Evolutionary conservation across 192 early-diverging fungal genomes (phyloP), one percentile per base, ranked within the genome.

Genomic region (Entomortierella parvispora): DNA sequence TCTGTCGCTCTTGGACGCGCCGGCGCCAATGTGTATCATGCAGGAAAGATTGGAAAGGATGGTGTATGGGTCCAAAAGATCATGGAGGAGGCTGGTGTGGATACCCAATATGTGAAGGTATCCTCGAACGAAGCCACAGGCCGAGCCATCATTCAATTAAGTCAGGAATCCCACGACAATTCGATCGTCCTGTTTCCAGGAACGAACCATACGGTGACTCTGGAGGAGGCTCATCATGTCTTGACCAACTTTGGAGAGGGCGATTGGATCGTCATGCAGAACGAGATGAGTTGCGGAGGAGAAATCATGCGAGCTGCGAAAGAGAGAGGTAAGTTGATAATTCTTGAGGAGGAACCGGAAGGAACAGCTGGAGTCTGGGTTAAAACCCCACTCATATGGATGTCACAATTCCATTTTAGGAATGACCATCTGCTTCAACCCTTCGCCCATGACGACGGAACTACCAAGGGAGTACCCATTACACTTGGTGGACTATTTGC

Each of bases 181-280:
- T 84, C 91, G 11, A 98, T 98, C 62, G 83, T 98, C 6, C 80
- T 98, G 33, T 90, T 87, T 42, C 88, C 90, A 3, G 95, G 94
- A 14, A 88, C 95, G 17, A 96, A 95, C 83, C 77, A 87, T 69
- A 62, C 71, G 22, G 71, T 90, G 23, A 84, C 82, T 23, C 56
- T 80, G 2, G 62, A 84, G 10, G 82, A 91, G 32, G 86, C 82
- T 10, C 63, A 43, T 14, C 43, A 70, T n/a, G 85, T 87, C 18
- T 65, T 92, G n/a, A 75, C 78, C 2, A 43, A 72, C 31, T 92
- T 91, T 66, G 68, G 78, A 6, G 23, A 60, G 22, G 89, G 87
- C 12, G 93, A 93, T 65, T 94, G 91, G 92, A 79, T 96, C 20
- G 62, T 97, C 2, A 83, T 95, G 70, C 95, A 97, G 49, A 97